A percentile compares a stretch with the other conserved stretches of the same genome.
phyloP scores from a whole-genome alignment of 257 asterid genomes.

The Linaria vulgaris region DNA sequence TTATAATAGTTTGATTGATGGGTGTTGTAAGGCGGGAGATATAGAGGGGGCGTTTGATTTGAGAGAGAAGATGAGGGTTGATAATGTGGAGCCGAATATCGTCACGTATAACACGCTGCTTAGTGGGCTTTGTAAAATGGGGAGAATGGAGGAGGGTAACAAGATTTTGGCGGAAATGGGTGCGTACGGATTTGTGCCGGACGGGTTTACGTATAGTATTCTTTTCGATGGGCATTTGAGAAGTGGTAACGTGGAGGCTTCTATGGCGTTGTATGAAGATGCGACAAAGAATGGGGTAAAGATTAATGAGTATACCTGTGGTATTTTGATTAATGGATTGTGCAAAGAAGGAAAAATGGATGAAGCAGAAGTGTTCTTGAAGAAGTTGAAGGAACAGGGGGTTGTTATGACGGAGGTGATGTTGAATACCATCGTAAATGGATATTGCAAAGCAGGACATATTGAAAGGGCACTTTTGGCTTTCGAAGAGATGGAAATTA shows the following conservation, averaged over 20 bases:
- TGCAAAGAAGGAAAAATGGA: slow-evolving; percentile 62
- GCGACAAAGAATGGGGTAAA: slow-evolving; percentile 46
- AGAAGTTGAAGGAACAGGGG: slow-evolving; percentile 48
- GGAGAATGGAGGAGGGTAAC: slow-evolving; percentile 65
- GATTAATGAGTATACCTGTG: slow-evolving; percentile 46
- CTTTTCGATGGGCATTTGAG: slow-evolving; percentile 64
- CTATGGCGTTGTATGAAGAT: slow-evolving; percentile 54
- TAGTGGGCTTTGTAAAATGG: slow-evolving; percentile 58
- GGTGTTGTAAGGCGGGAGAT: slow-evolving; percentile 65
- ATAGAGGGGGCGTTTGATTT: slow-evolving; percentile 54
- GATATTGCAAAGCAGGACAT: slow-evolving; percentile 55
- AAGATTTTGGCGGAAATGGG: slow-evolving; percentile 63
- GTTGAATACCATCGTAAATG: slow-evolving; percentile 58
- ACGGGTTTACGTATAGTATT: slow-evolving; percentile 62
- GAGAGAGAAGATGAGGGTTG: slow-evolving; percentile 55
- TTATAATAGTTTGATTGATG: slow-evolving; percentile 71
- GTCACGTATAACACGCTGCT: slow-evolving; percentile 72
- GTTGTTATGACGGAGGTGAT: slow-evolving; percentile 56
- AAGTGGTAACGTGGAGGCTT: slow-evolving; percentile 53
- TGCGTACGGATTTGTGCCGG: slow-evolving; percentile 55
- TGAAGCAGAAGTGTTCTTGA: slow-evolving; percentile 52
- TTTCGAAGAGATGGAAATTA: slow-evolving; percentile 56
- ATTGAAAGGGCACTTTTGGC: slow-evolving; percentile 50
- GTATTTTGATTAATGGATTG: slow-evolving; percentile 60
- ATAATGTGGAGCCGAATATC: slow-evolving; percentile 52